Evolutionary conservation across 2,329 filamentous ascomycete species (phyloP).

Genomic region (Thelonectria olida): DNA sequence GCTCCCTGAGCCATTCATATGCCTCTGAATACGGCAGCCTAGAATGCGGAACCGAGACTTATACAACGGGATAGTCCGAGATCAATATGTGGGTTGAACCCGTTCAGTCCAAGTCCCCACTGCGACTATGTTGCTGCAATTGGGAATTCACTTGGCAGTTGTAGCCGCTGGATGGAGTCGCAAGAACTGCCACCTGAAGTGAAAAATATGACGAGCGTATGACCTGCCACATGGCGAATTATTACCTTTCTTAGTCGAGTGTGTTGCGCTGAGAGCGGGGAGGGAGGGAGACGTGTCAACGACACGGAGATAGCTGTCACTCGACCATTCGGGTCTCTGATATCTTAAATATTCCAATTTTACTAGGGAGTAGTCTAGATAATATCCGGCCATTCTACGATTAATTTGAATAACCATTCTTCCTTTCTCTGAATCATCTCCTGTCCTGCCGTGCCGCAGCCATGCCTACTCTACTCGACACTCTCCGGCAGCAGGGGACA

Average conservation of each 20-base stretch:
- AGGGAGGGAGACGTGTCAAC: not conserved
- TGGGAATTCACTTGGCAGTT: slow-evolving; percentile 15
- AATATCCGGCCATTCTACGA: too few species aligned
- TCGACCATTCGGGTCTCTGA: not conserved
- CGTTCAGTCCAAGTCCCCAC: not conserved
- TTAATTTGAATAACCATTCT: too few species aligned
- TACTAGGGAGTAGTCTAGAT: not conserved
- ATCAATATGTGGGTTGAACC: not conserved
- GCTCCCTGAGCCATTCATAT: not conserved
- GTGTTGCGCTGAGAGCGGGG: slow-evolving; percentile 19
- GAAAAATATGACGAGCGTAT: slow-evolving; percentile 23
- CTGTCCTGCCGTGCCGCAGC: not conserved
- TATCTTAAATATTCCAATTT: not conserved
- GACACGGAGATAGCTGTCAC: not conserved
- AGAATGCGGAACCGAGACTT: slow-evolving; percentile 8
- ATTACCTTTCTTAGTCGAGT: not conserved
- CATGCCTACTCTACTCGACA: slow-evolving; percentile 41
- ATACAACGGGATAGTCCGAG: not conserved
- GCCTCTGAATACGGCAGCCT: slow-evolving; percentile 23
- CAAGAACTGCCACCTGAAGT: slow-evolving; percentile 6
- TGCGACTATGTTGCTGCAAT: not conserved
- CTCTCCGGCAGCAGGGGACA: slow-evolving; percentile 40
- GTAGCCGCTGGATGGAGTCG: slow-evolving; percentile 29
- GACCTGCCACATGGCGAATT: not conserved
- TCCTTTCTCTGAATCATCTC: not conserved